phyloP scores from a whole-genome alignment of 768 basidiomycete genomes.

The Russula compacta region DNA sequence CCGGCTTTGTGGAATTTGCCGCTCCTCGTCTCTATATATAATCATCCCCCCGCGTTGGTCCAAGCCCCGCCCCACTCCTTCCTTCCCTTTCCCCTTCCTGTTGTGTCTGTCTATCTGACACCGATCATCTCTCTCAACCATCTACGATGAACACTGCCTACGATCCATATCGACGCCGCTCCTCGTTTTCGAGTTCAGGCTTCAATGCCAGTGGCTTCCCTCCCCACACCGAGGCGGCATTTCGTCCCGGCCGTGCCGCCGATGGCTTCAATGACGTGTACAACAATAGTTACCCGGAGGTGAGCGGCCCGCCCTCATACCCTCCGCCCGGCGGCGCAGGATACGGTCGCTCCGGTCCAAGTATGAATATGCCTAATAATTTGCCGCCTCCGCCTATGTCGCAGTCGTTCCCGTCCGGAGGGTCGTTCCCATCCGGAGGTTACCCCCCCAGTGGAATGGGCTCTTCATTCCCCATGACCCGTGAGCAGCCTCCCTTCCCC shows the following conservation, averaged over 20 bases:
- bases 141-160: constrained; percentile 8
- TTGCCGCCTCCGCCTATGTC: not conserved
- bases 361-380: not conserved
- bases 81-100: not conserved
- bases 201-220: not conserved
- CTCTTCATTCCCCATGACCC: constrained; percentile 2
- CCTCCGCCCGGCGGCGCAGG: not conserved
- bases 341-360: not conserved
- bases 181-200: constrained; percentile 6
- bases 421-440: not conserved
- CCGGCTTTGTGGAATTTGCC: not conserved
- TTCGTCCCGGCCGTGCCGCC: not conserved
- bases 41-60: constrained; percentile 1
- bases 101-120: not conserved
- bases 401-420: constrained; percentile 4
- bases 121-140: constrained; percentile 1
- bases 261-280: constrained; percentile 3
- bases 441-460: not conserved
- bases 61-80: not conserved
- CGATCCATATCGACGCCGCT: constrained; percentile 8
- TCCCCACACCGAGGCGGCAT: constrained; percentile 8
- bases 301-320: constrained; percentile 12
- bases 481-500: constrained; percentile 10
- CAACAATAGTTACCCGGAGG: constrained; percentile 8
- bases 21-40: constrained; percentile 9